Evolutionary conservation across 2,329 filamentous ascomycete species (phyloP), one percentile per base, ranked within the genome.

Genomic region (Monosporascus ibericus): DNA sequence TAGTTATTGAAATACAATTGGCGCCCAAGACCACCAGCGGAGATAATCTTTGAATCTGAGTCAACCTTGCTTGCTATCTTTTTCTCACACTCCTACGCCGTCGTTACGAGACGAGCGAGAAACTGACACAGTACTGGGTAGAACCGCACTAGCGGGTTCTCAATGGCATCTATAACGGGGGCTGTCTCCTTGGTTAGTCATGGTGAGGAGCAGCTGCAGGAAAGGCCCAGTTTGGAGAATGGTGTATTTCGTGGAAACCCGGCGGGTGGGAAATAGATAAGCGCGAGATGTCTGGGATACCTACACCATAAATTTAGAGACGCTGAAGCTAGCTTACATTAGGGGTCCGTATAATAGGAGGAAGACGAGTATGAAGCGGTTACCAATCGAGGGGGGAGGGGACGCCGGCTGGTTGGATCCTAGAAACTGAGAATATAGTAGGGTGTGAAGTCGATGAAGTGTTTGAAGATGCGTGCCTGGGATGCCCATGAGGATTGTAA

Each of bases 401-500:
- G 42, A n/a, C 22, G 30, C 42, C 42, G 42, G 42, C 42, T 46
- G 42, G 22, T 27, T 46, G 42, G 24, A 27, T 25, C 42, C 25
- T 25, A 24, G 24, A 24, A 46, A 46, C 15, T 17, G 20, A 46
- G 42, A 46, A 8, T 17, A 22, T 24, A 27, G 3, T 5, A 27
- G 24, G n/a, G 42, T 46, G 42, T 14, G 20, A 15, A 24, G 48
- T 49, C 40, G 53, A 52, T 46, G 42, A 47, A 50, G 56, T 55
- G 51, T 58, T 44, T 52, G 22, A 52, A 55, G 46, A 36, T 52
- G 40, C 48, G 22, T 36, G 37, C 47, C 44, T 3, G 46, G 50
- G 52, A 49, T 55, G 24, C 50, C 47, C 40, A 51, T 56, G 46
- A 49, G 51, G 44, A 39, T 50, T 14, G 48, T 47, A 27, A 46